phyloP scores from a whole-genome alignment of 352 stramenopile genomes.

The Pilasporangium apinafurcum region DNA sequence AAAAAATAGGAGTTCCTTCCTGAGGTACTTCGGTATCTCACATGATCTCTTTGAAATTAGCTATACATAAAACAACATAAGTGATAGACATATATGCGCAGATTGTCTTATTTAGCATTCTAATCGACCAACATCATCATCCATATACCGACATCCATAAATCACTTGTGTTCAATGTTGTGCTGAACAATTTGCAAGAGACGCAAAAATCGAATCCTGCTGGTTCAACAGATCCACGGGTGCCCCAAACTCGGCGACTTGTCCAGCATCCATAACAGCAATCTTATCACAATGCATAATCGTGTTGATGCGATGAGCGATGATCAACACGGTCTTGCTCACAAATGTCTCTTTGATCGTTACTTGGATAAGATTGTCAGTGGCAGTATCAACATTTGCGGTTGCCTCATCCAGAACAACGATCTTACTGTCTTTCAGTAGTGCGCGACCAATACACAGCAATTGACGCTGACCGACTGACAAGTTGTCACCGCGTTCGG shows the following conservation, averaged over 20 bases:
- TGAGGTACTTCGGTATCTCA: too few relatives aligned
- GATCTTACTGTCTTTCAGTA: slow-evolving; percentile 86
- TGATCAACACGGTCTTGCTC: slow-evolving; percentile 78
- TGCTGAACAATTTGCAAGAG: not conserved
- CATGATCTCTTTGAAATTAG: too few relatives aligned
- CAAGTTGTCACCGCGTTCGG: slow-evolving; percentile 40
- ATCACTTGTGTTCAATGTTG: too few relatives aligned
- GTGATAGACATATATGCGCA: too few relatives aligned
- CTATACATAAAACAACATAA: too few relatives aligned
- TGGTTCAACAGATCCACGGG: too few relatives aligned
- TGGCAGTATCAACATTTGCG: slow-evolving; percentile 78
- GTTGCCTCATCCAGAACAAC: slow-evolving; percentile 96
- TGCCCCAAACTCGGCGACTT: too few relatives aligned
- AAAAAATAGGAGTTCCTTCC: too few relatives aligned
- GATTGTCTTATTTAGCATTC: too few relatives aligned
- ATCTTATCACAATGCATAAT: slow-evolving; percentile 92
- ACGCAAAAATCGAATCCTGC: slow-evolving; percentile 1
- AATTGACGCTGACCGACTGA: slow-evolving; percentile 47
- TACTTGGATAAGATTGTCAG: slow-evolving; percentile 50
- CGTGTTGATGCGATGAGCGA: slow-evolving; percentile 92
- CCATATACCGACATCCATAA: too few relatives aligned
- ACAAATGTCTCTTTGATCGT: too few relatives aligned
- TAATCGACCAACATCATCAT: too few relatives aligned
- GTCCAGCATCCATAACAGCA: slow-evolving; percentile 83
- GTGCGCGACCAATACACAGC: slow-evolving; percentile 73